Conservation (phyloP, 352 stramenopile genomes). For the Thalassiosira exigua region DNA sequence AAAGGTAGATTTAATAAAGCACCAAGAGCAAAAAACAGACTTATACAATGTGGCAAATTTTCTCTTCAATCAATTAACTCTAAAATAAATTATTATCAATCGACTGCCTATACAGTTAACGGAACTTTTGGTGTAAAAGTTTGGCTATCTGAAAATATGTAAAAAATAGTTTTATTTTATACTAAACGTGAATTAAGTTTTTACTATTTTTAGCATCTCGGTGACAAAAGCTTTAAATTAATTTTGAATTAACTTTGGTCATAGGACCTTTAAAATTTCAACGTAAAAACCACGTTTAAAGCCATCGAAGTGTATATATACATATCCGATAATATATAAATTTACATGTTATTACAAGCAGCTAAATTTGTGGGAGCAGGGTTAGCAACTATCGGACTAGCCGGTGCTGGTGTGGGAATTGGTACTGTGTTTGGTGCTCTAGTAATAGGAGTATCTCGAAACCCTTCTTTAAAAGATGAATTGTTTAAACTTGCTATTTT, state of each 20-base stretch:
- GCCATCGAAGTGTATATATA: constrained; percentile 18
- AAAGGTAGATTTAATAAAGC: constrained; percentile 36
- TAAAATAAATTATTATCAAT: constrained; percentile 44
- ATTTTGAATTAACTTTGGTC: too few relatives aligned
- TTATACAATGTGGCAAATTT: constrained; percentile 34
- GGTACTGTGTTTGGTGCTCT: constrained; percentile 56
- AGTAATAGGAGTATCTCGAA: constrained; percentile 48
- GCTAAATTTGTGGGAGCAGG: constrained; percentile 71
- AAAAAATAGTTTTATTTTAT: constrained; percentile 42
- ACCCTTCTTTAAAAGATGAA: constrained; percentile 50
- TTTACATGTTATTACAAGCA: constrained; percentile 74
- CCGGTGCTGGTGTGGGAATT: constrained; percentile 65
- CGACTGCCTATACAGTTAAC: constrained; percentile 30
- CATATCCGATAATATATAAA: constrained; percentile 35
- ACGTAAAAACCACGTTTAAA: constrained; percentile 30
- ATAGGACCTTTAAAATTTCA: constrained; percentile 39
- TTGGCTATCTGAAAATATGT: constrained; percentile 37
- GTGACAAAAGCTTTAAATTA: too few relatives aligned
- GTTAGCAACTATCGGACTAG: constrained; percentile 65
- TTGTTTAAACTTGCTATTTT: constrained; percentile 56
- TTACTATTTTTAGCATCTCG: too few relatives aligned
- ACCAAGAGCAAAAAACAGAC: constrained; percentile 27
- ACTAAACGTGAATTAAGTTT: constrained; percentile 46
- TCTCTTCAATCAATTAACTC: constrained; percentile 43
- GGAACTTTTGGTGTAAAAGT: constrained; percentile 44